phyloP scores from a whole-genome alignment of 2,329 filamentous ascomycete genomes.

The Verruconis gallopava region DNA sequence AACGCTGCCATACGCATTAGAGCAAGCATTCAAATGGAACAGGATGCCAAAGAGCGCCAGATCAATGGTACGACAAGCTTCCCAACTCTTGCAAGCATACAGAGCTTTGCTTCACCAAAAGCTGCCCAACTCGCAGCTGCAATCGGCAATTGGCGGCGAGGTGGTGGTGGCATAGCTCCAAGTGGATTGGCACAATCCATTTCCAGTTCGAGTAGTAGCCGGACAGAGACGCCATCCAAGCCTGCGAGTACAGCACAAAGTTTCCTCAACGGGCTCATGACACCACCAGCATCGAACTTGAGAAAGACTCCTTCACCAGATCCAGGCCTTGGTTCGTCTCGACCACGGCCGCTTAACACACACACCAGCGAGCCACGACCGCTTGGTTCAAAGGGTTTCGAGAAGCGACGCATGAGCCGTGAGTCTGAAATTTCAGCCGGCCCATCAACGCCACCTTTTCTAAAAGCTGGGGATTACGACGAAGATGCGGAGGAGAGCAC shows the following conservation, averaged over 20 bases:
- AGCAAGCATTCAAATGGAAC: conserved; percentile 94
- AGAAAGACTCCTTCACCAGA: conserved; percentile 45
- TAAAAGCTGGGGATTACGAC: conserved; percentile 44
- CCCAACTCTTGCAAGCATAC: conserved; percentile 64
- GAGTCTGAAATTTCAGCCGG: conserved; percentile 17
- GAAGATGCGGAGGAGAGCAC: conserved; percentile 43
- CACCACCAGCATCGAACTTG: conserved; percentile 67
- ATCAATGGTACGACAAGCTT: conserved; percentile 50
- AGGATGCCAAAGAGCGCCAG: conserved; percentile 82
- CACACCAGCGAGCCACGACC: conserved; percentile 14
- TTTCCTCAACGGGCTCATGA: conserved; percentile 70
- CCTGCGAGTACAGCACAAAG: conserved; percentile 39
- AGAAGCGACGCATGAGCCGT: conserved; percentile 12
- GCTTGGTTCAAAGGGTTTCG: conserved; percentile 19
- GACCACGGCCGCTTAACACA: conserved; percentile 10
- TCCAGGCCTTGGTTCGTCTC: background rate
- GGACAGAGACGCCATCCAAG: conserved; percentile 45
- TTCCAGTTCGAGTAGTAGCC: conserved; percentile 16
- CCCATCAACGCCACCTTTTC: conserved; percentile 40
- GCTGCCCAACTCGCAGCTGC: conserved; percentile 88
- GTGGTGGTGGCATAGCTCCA: conserved; percentile 30
- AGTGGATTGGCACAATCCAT: conserved; percentile 26
- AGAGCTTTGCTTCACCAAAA: conserved; percentile 66
- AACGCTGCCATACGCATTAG: conserved; percentile 88
- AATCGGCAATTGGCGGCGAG: conserved; percentile 89